Base-by-base conservation (phyloP, 2,329 filamentous ascomycete species). In the Penicillium expansum region DNA sequence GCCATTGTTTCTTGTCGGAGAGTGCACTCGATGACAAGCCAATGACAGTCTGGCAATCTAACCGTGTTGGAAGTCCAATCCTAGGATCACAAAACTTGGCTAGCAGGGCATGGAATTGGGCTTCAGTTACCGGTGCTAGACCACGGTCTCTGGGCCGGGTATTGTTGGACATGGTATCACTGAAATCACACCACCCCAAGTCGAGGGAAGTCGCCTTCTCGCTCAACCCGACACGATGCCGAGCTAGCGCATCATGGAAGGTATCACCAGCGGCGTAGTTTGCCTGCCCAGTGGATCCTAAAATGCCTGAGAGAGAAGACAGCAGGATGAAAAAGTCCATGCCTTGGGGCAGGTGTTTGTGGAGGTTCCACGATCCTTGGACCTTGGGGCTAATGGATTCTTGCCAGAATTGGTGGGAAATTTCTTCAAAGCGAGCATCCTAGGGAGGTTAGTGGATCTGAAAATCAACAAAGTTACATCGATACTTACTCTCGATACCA, bases 241-340 rank as follows among this genome's bases (percentile, higher is more conserved):
- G 63, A 13, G 71, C 71, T n/a, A 76, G 54, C 1, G 70, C 69
- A 45, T 76, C 73, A 55, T 76, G 70, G 61, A 71, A 78, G 1
- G 72, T 68, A 48, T 71, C 70, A 20, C 66, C 76, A 9, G 75
- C 74, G 3, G 71, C 67, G 55, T 79, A 78, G 57, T 77, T 79
- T 14, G 78, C 71, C 48, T 82, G 71, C 4, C 76, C 74, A 5
- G 71, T 61, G 48, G 78, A 78, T 5, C 80, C 80, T 5, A 78
- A 65, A 20, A 82, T 64, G 1, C 74, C 74, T 22, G 75, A 71
- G 1, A 73, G 60, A 1, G 77, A 79, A 0, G 75, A 77, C 0
- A 78, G 62, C 59, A 75, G 69, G 52, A 77, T 60, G 53, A 78
- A 79, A 63, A 79, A 79, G 51, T 76, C 73, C 13, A 79, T 62